Evolutionary conservation across 108 stramenopile species (phyloP).

Genomic region (Stephanodiscus minutulus): DNA sequence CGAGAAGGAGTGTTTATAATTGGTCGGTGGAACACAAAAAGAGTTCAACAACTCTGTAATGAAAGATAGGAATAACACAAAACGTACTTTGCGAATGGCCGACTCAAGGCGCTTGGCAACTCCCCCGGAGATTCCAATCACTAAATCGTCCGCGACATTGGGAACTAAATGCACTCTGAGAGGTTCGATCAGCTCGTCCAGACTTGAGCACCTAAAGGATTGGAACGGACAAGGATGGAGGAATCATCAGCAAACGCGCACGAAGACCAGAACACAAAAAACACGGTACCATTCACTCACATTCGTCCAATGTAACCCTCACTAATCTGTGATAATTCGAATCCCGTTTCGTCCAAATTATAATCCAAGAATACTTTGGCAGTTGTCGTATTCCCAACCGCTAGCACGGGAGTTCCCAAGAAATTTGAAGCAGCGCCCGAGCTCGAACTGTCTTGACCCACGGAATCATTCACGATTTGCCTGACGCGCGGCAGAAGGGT

Average conservation of each 20-base stretch:
- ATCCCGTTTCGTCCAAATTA: conserved; percentile 78
- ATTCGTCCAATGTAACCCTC: conserved; percentile 76
- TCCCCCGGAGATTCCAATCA: conserved; percentile 70
- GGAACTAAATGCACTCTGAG: conserved; percentile 69
- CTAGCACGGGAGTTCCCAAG: conserved; percentile 61
- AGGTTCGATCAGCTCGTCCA: conserved; percentile 78
- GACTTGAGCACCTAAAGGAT: conserved; percentile 52
- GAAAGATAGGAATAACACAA: background rate
- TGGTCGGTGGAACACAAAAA: background rate
- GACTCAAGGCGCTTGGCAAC: conserved; percentile 77
- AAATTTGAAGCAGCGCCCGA: conserved; percentile 39
- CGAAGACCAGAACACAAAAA: background rate
- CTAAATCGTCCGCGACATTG: conserved; percentile 62
- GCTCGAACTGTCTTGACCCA: conserved; percentile 58
- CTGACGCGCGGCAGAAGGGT: conserved; percentile 74
- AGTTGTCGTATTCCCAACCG: conserved; percentile 49
- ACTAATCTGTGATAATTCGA: conserved; percentile 77
- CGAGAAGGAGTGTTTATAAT: background rate
- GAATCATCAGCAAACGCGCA: background rate
- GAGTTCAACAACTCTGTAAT: background rate
- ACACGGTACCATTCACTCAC: conserved; percentile 19
- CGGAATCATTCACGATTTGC: conserved; percentile 80
- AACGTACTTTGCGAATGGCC: conserved; percentile 69
- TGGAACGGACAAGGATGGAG: conserved; percentile 1
- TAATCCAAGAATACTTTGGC: conserved; percentile 71